Base-by-base conservation (phyloP, 2,329 filamentous ascomycete genomes). In the Xylaria polymorpha region DNA sequence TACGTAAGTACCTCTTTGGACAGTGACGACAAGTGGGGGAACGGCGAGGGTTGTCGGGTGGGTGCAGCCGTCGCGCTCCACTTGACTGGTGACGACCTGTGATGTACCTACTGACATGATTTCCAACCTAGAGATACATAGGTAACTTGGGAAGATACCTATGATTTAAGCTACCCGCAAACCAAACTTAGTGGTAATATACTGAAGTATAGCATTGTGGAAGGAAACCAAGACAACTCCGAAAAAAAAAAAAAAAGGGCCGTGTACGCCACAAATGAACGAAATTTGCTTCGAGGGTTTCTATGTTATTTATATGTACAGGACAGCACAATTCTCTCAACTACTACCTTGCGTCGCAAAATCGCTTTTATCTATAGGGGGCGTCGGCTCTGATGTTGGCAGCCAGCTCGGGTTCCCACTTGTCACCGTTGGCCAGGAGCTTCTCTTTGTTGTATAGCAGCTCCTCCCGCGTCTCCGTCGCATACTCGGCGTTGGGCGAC, bases 401-500 rank as follows among this genome's bases (percentile, higher is more conserved):
- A 1, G 95, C 95, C 78, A 99, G 86, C 84, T 99, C 96, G 8
- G 96, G 94, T 85, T 99, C 96, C 96, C 96, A 99, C 84, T 94
- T 95, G 85, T 97, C 94, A 77, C 94, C 93, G 79, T 97, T 97
- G 74, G 92, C 85, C 72, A 97, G 83, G 73, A 97, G 84, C 84
- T 97, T 97, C 86, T 97, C 88, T 88, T 98, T 98, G 86, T 98
- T 98, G 87, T 98, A 98, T 77, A 98, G 83, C 77, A 98, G 84
- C 86, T 98, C 95, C 83, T 99, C 95, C 80, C 95, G 90, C 72
- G 87, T 89, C 83, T 89, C 87, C 46, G 87, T 89, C 50, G 87
- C 84, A 76, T 90, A 89, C 79, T 90, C 87, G 75, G 87, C 86
- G 75, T 89, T 89, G 74, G 87, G 87, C 58, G 85, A 87, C 81